Evolutionary conservation across 345 rosid genomes (phyloP).

Genomic region (Rubroshorea leprosula): DNA sequence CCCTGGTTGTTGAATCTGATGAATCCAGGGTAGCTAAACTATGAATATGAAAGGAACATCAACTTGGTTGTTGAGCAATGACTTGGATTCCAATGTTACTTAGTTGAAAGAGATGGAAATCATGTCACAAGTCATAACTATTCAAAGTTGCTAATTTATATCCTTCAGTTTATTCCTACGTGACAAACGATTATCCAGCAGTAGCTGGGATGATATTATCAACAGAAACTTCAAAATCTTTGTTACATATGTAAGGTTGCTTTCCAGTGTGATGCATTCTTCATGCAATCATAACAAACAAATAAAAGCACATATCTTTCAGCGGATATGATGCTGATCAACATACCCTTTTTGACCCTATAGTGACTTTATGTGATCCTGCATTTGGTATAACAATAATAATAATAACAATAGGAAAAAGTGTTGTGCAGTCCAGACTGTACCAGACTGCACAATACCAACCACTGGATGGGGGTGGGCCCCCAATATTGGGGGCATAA

Average conservation of each 20-base stretch:
- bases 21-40: constrained; percentile 16
- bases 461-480: too few relatives aligned
- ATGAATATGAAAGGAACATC: constrained; percentile 13
- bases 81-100: constrained; percentile 62
- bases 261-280: neutral
- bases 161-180: constrained; percentile 4
- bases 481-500: too few relatives aligned
- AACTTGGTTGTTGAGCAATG: constrained; percentile 46
- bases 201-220: constrained; percentile 5
- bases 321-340: constrained; percentile 3
- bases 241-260: neutral
- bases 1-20: constrained; percentile 36
- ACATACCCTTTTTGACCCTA: neutral
- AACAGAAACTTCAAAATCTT: constrained; percentile 7
- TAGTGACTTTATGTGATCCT: neutral
- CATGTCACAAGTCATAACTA: constrained; percentile 21
- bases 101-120: constrained; percentile 52
- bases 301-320: neutral
- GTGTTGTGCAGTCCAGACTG: too few relatives aligned
- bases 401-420: too few relatives aligned
- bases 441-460: too few relatives aligned
- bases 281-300: neutral
- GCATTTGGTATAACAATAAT: too few relatives aligned
- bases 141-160: neutral
- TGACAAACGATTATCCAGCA: constrained; percentile 9